Conservation (phyloP, 2,329 filamentous ascomycete genomes). For the Biscogniauxia marginata region DNA sequence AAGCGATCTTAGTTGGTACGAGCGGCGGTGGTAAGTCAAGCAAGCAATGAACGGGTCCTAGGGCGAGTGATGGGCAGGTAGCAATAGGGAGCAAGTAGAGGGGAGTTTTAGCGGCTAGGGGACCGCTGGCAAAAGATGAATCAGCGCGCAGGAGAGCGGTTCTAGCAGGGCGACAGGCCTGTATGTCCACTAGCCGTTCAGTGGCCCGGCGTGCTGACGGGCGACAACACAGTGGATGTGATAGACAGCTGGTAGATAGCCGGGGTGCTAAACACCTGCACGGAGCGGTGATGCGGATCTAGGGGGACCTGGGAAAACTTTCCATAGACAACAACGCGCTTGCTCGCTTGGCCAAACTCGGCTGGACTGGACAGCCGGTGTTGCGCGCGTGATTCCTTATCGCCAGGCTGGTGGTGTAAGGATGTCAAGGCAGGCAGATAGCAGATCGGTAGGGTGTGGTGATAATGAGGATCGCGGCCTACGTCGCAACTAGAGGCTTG, state of each 20-base stretch:
- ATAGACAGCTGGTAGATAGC: neutral
- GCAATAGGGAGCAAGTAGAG: neutral
- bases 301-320: neutral
- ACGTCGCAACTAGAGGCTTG: conserved; percentile 1
- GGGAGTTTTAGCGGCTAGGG: neutral
- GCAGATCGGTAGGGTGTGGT: neutral
- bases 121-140: neutral
- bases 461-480: neutral
- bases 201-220: neutral
- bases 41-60: conserved; percentile 6
- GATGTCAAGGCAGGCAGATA: no score
- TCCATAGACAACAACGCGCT: neutral
- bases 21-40: conserved; percentile 22
- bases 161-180: neutral
- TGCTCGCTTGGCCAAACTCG: neutral
- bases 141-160: neutral
- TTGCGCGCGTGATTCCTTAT: neutral
- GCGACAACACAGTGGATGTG: neutral
- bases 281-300: neutral
- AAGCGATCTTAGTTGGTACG: conserved; percentile 23
- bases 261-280: neutral
- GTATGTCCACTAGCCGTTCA: neutral
- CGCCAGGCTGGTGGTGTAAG: neutral
- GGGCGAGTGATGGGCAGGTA: neutral
- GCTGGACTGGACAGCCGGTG: neutral